Percentiles rank a stretch among this genome's conserved stretches.
These are phyloP conservation scores for Rhizopogon salebrosus DNA, from an alignment of 768 basidiomycete genomes.

Conservation along the genomic window DNA sequence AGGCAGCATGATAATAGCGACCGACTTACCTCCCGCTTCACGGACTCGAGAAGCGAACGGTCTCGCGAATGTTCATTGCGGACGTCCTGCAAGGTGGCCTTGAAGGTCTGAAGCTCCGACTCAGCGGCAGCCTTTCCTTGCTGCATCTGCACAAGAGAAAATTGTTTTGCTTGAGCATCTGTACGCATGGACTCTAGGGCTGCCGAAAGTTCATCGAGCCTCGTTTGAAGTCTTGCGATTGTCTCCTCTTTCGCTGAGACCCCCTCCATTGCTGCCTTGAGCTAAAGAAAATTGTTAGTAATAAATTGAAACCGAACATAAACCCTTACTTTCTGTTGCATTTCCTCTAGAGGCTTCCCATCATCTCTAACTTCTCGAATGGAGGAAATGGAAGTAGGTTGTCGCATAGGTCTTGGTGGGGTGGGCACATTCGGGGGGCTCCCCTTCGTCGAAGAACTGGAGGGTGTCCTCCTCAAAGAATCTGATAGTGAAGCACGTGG, in stretches of 20 bases:
- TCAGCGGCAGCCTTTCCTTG: constrained; percentile 45
- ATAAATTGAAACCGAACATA: neutral
- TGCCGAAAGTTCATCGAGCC: constrained; percentile 43
- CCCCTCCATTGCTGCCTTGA: constrained; percentile 52
- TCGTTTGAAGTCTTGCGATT: constrained; percentile 48
- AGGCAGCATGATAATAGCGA: neutral
- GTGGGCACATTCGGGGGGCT: constrained; percentile 29
- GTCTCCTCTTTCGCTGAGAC: constrained; percentile 48
- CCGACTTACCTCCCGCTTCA: constrained; percentile 47
- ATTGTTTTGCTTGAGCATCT: constrained; percentile 44
- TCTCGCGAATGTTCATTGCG: constrained; percentile 23
- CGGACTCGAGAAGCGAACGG: constrained; percentile 31
- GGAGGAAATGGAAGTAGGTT: constrained; percentile 64
- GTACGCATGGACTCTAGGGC: constrained; percentile 42
- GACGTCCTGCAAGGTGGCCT: constrained; percentile 34
- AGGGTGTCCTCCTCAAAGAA: constrained; percentile 46
- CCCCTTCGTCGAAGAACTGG: constrained; percentile 31
- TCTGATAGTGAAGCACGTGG: constrained; percentile 70
- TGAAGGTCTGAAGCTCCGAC: constrained; percentile 39
- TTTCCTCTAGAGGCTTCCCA: constrained; percentile 47
- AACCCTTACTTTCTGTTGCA: constrained; percentile 53
- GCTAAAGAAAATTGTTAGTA: constrained; percentile 31
- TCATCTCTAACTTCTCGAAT: constrained; percentile 67
- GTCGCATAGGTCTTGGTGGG: constrained; percentile 38
- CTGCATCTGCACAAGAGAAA: constrained; percentile 41